Base-by-base conservation (phyloP, 768 basidiomycete genomes). In the Cystofilobasidium bisporidii region DNA sequence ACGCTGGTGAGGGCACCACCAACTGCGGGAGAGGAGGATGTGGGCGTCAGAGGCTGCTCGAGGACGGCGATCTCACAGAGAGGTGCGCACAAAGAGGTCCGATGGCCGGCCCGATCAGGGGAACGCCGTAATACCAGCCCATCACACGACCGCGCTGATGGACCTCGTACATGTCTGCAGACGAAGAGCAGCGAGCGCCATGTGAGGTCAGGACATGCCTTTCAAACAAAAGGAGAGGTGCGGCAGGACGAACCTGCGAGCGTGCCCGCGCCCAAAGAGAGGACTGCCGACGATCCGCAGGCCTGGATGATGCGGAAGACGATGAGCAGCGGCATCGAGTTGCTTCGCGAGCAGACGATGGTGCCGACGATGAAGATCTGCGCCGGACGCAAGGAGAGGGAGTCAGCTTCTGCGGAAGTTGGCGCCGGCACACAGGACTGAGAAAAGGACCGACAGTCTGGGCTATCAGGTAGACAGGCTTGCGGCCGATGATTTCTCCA, bases 41-140 rank as follows among this genome's bases (percentile, higher is more conserved):
- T n/a, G n/a, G n/a, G n/a, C n/a, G n/a, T n/a, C n/a, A n/a, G n/a
- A n/a, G n/a, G n/a, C n/a, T n/a, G n/a, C n/a, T n/a, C n/a, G n/a
- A n/a, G n/a, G n/a, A n/a, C n/a, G n/a, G n/a, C n/a, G n/a, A n/a
- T n/a, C n/a, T 15, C 11, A 14, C 15, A 15, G 18, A 20, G 18
- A 24, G 3, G 15, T 1, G 47, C 58, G 33, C 72, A 33, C 74
- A 72, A 0, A 77, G 47, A 12, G 73, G 72, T 0, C 74, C 75
- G 5, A 78, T 59, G 22, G 72, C 71, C 36, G 76, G 77, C 2
- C 88, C 89, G 24, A 91, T 82, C 24, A 90, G 81, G 0, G 88
- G 88, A 22, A 89, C 85, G 17, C 85, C 84, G 71, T 87, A 90
- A 76, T 85, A 91, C 11, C 89, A 79, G 0, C 89, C 47, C 82